Evolutionary conservation across 2,329 filamentous ascomycete genomes (phyloP), one percentile per base, ranked within the genome.

Genomic region (Ophiostoma perfectum): DNA sequence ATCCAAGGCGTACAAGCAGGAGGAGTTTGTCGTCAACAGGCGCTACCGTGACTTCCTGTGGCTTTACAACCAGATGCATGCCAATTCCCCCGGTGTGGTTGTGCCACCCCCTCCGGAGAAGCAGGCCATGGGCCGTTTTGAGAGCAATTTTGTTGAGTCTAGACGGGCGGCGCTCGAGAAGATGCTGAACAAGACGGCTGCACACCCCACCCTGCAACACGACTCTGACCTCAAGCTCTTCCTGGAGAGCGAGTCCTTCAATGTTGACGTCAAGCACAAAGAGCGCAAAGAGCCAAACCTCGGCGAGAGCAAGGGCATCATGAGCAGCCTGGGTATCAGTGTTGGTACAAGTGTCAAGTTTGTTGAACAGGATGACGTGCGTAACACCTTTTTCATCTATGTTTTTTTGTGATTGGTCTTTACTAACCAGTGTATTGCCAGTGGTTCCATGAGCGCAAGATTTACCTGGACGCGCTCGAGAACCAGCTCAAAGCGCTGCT

Each of bases 381-480:
- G 89, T 81, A 36, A 4, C 11, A n/a, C 4, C 39, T 44, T 4
- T 52, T 27, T 41, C 14, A 9, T 18, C 11, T 12, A n/a, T 14
- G 58, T 7, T 3, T 16, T 2, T 11, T 36, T 39, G 41, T 9
- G 4, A 47, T 7, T 63, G 6, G 12, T 41, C 2, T 38, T 16
- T 18, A 11, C 27, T 38, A n/a, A 14, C 14, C 5, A 27, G 27
- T 27, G 27, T 27, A 42, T 16, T 12, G 27, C 67, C 16, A 93
- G 90, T 99, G 94, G 95, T 99, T 99, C 80, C 94, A 99, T 74
- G 95, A 99, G 73, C 92, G 95, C 71, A 92, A 90, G 75, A 87
- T 98, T 68, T 99, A 99, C 76, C 86, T 99, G 11, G 95, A 99
- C 77, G 93, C 93, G 4, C 84, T 98, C 49, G 93, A 98, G 76